Conservation (phyloP, 345 rosid species). For the Corchorus olitorius region DNA sequence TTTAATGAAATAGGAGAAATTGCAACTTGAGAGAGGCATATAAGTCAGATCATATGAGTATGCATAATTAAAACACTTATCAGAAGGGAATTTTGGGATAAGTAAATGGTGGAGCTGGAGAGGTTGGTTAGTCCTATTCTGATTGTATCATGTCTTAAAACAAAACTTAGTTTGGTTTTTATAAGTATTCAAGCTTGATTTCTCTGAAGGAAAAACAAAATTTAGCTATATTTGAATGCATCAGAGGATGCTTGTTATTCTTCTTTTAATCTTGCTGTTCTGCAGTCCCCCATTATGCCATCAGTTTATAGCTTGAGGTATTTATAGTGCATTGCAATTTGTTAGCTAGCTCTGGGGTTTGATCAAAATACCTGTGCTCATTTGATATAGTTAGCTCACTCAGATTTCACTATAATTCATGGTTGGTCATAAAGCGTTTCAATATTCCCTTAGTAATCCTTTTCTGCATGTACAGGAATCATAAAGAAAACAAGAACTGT, state of each 20-base stretch:
- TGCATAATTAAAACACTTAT: slow-evolving; percentile 7
- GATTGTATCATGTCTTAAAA: neutral
- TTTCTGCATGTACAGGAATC: slow-evolving; percentile 57
- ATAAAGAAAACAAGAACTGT: slow-evolving; percentile 94
- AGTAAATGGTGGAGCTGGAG: slow-evolving; percentile 3
- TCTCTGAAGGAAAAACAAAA: neutral
- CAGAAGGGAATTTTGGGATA: neutral
- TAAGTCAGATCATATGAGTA: neutral
- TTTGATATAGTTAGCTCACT: neutral
- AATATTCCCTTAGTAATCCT: slow-evolving; percentile 8
- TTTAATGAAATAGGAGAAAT: neutral
- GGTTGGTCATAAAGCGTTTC: neutral
- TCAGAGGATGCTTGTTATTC: neutral
- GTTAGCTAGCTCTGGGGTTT: neutral
- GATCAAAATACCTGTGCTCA: neutral
- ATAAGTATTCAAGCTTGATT: neutral
- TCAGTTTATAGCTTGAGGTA: slow-evolving; percentile 5
- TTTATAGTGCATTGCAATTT: neutral
- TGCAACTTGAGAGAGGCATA: neutral
- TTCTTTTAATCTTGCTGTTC: slow-evolving; percentile 1
- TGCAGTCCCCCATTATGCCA: neutral
- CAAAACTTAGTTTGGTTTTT: neutral
- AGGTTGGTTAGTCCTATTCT: neutral
- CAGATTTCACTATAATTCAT: neutral
- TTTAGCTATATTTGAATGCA: neutral